These are phyloP conservation scores for Arxiozyma bovina DNA, from an alignment of 1,139 yeast species.

Conservation along the genomic window DNA sequence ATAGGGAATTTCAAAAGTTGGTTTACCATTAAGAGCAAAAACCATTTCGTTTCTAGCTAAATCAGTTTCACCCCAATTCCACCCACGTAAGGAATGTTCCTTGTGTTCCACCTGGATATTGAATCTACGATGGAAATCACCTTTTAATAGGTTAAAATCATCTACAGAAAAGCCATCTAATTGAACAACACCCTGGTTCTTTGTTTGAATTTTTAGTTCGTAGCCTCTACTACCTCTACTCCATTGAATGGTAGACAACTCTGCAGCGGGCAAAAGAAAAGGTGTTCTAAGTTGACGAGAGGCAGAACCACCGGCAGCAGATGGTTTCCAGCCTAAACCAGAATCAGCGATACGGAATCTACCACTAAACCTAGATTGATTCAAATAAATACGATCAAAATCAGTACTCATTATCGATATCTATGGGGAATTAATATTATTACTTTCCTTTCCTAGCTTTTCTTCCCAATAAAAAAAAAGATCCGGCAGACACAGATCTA, in stretches of 20 bases:
- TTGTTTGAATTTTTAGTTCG: constrained; percentile 82
- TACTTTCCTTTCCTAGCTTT: neutral
- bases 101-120: constrained; percentile 62
- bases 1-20: constrained; percentile 87
- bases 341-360: constrained; percentile 90
- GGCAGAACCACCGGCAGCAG: constrained; percentile 48
- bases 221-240: constrained; percentile 89
- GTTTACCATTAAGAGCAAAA: constrained; percentile 79
- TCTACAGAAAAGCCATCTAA: constrained; percentile 85
- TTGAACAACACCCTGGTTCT: constrained; percentile 75
- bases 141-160: constrained; percentile 72
- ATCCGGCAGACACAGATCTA: too few relatives aligned
- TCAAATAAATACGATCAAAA: constrained; percentile 79
- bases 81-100: constrained; percentile 92
- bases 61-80: constrained; percentile 98
- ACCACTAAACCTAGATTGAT: constrained; percentile 77
- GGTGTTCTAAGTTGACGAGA: constrained; percentile 48
- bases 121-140: constrained; percentile 74
- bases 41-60: constrained; percentile 86
- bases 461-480: too few relatives aligned
- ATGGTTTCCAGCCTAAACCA: constrained; percentile 95
- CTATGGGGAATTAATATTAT: too few relatives aligned
- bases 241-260: constrained; percentile 76
- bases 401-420: constrained; percentile 34
- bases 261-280: constrained; percentile 76